Conservation (phyloP, 75 land plant genomes). For the Gnetum montanum region DNA sequence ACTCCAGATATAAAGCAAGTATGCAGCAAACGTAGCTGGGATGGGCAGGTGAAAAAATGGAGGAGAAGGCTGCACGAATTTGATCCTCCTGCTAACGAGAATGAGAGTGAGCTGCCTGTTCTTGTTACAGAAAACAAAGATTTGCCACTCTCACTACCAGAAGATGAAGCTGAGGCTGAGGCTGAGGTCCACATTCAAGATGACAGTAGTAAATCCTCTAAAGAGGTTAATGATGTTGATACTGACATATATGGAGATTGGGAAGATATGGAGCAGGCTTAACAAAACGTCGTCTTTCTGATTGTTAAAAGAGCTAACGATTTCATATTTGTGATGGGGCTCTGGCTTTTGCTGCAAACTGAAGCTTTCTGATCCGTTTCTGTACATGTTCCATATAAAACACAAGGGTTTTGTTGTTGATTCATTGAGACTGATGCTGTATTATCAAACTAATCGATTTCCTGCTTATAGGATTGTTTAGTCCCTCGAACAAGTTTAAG, state of each 20-base stretch:
- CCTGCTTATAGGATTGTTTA: no score
- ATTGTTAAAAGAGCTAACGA: no score
- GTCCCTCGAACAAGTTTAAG: no score
- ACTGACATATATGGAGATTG: not conserved
- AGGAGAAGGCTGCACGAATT: slow-evolving; percentile 26
- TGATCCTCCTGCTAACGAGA: slow-evolving; percentile 22
- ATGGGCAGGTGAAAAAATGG: slow-evolving; percentile 36
- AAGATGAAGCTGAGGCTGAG: not conserved
- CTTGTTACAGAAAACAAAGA: not conserved
- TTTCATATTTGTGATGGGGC: no score
- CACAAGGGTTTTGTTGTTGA: no score
- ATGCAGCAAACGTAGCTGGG: slow-evolving; percentile 45
- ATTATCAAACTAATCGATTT: no score
- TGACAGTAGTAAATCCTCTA: not conserved
- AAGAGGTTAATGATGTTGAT: not conserved
- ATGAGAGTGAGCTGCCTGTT: slow-evolving; percentile 10
- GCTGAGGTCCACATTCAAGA: not conserved
- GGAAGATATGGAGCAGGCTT: slow-evolving; percentile 7
- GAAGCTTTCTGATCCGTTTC: no score
- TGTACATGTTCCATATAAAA: no score
- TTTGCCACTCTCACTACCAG: no score
- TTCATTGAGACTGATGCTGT: no score
- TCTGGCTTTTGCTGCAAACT: no score
- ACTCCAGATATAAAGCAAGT: slow-evolving; percentile 28
- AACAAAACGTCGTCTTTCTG: no score